Conservation (phyloP, 768 basidiomycete species). For the Hypholoma fasciculare region DNA sequence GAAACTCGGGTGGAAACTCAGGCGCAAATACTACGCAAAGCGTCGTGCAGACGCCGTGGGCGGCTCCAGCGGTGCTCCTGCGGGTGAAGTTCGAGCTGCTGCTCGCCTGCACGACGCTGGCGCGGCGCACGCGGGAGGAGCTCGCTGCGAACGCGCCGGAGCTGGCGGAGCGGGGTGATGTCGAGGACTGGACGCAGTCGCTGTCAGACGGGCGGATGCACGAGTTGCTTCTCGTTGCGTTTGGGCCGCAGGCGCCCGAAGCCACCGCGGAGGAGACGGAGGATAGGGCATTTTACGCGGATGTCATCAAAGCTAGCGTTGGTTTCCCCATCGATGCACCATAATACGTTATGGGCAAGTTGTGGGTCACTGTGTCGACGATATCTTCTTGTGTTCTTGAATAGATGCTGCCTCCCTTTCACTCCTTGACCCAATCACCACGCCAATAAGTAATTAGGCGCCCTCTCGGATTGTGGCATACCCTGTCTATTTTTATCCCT, state of each 20-base stretch:
- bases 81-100: slow-evolving; percentile 18
- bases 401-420: too few relatives aligned
- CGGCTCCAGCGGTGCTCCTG: slow-evolving; percentile 8
- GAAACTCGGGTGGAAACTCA: background rate
- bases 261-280: background rate
- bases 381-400: too few relatives aligned
- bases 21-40: background rate
- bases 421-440: background rate
- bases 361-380: background rate
- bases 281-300: slow-evolving; percentile 5
- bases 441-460: too few relatives aligned
- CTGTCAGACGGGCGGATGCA: slow-evolving; percentile 5
- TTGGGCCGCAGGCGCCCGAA: background rate
- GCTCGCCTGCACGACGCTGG: slow-evolving; percentile 11
- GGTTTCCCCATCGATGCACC: background rate
- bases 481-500: background rate
- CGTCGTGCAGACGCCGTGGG: slow-evolving; percentile 11
- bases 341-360: background rate
- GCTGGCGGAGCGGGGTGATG: background rate
- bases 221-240: slow-evolving; percentile 1
- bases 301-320: background rate
- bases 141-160: background rate
- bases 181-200: background rate
- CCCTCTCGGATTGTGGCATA: too few relatives aligned
- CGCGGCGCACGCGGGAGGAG: slow-evolving; percentile 4